Conservation (phyloP, 2,329 filamentous ascomycete genomes). For the Trichoderma aggressivum region DNA sequence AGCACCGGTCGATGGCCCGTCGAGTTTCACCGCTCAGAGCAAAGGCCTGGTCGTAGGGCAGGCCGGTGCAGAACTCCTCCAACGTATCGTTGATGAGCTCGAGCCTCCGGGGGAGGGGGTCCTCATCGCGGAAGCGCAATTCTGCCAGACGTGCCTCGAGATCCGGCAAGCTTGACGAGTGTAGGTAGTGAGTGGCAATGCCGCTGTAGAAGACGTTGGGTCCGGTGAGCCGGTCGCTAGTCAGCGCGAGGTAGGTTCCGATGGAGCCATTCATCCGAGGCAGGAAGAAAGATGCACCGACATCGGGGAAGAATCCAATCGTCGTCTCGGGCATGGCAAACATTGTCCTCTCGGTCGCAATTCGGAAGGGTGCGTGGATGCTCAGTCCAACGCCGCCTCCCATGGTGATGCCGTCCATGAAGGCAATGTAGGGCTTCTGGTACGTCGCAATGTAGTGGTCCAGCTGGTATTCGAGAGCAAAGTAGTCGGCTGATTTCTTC, state of each 20-base stretch:
- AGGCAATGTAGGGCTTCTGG: constrained; percentile 84
- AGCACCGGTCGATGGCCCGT: constrained; percentile 80
- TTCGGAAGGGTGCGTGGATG: constrained; percentile 91
- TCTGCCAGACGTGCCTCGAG: constrained; percentile 85
- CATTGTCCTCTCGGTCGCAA: constrained; percentile 90
- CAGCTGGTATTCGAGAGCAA: constrained; percentile 91
- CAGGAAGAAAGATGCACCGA: constrained; percentile 94
- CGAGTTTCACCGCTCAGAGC: constrained; percentile 67
- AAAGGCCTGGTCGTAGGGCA: constrained; percentile 72
- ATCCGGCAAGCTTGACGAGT: constrained; percentile 79
- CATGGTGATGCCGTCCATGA: constrained; percentile 99
- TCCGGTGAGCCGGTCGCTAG: constrained; percentile 77
- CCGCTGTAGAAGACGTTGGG: constrained; percentile 87
- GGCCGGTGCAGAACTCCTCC: constrained; percentile 82
- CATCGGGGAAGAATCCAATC: constrained; percentile 98
- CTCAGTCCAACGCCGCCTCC: constrained; percentile 93
- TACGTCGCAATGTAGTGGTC: constrained; percentile 96
- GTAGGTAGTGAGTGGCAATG: constrained; percentile 91
- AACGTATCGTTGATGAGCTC: constrained; percentile 79
- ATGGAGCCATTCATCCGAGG: constrained; percentile 81
- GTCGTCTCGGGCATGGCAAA: constrained; percentile 99
- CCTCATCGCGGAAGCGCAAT: constrained; percentile 80
- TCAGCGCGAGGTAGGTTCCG: constrained; percentile 90
- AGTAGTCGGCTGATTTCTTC: constrained; percentile 76
- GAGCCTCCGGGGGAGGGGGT: constrained; percentile 59